Conservation (phyloP, 768 basidiomycete species). For the Hortiboletus campestris region DNA sequence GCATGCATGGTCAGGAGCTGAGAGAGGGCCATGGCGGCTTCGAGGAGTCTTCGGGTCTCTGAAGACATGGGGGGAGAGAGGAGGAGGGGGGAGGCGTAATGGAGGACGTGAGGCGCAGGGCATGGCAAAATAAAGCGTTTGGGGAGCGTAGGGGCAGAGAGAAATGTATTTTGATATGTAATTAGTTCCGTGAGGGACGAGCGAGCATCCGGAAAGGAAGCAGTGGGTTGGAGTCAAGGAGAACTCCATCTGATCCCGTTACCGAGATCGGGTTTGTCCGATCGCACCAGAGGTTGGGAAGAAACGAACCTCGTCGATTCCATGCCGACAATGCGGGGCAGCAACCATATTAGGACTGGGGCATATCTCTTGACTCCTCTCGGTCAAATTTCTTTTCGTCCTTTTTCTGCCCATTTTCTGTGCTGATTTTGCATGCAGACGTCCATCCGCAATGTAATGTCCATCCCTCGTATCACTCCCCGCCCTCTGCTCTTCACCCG, state of each 20-base stretch:
- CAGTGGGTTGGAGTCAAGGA: neutral
- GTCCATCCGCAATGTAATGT: constrained; percentile 38
- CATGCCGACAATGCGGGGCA: constrained; percentile 15
- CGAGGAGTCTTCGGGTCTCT: constrained; percentile 71
- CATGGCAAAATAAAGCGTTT: constrained; percentile 52
- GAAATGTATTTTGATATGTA: constrained; percentile 48
- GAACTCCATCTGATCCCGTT: constrained; percentile 31
- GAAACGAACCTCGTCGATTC: neutral
- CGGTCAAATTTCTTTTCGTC: constrained; percentile 19
- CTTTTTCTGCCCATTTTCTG: constrained; percentile 16
- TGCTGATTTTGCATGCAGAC: constrained; percentile 33
- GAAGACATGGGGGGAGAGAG: constrained; percentile 45
- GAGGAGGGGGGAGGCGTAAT: constrained; percentile 21
- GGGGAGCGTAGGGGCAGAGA: constrained; percentile 38
- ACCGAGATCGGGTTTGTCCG: constrained; percentile 31
- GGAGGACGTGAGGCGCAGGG: constrained; percentile 36
- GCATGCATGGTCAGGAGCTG: constrained; percentile 50
- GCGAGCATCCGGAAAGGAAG: constrained; percentile 42
- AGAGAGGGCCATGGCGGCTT: constrained; percentile 77
- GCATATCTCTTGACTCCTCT: constrained; percentile 18
- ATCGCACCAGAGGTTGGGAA: neutral
- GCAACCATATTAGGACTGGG: constrained; percentile 14
- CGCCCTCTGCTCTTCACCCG: constrained; percentile 4
- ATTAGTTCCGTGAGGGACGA: constrained; percentile 45
- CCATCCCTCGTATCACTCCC: constrained; percentile 4